Conservation (phyloP, 441 rosid species). For the Manihot esculenta region DNA sequence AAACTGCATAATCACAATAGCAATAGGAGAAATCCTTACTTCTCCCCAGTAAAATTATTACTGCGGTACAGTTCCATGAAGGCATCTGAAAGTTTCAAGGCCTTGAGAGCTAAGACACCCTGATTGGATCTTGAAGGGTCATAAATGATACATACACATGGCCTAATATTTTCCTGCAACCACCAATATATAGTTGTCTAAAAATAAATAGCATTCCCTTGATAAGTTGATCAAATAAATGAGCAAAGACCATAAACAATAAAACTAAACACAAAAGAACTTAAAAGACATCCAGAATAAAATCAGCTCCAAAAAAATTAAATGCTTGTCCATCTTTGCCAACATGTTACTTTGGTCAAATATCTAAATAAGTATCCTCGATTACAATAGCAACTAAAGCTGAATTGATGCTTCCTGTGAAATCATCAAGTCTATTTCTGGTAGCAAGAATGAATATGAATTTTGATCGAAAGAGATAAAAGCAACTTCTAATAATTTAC, state of each 20-base stretch:
- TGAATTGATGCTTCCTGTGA: too few relatives aligned
- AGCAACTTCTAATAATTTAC: too few relatives aligned
- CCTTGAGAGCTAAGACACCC: conserved; percentile 92
- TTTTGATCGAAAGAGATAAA: too few relatives aligned
- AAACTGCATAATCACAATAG: background rate
- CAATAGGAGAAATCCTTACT: conserved; percentile 44
- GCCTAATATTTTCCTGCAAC: conserved; percentile 82
- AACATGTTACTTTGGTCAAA: background rate
- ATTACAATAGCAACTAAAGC: background rate
- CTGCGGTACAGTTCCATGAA: conserved; percentile 86
- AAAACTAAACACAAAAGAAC: background rate
- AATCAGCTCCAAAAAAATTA: background rate
- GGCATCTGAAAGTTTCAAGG: conserved; percentile 91
- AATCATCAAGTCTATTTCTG: too few relatives aligned
- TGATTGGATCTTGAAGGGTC: conserved; percentile 93
- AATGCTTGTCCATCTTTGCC: background rate
- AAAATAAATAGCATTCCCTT: too few relatives aligned
- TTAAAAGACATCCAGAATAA: background rate
- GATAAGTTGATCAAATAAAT: background rate
- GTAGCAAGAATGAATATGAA: too few relatives aligned
- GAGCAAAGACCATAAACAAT: background rate
- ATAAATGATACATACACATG: conserved; percentile 94
- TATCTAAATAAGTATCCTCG: background rate
- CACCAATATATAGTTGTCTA: conserved; percentile 3
- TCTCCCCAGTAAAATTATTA: conserved; percentile 88